These are phyloP conservation scores for Barnettozyma sp. DNA, from an alignment of 805 yeast genomes.

Conservation along the genomic window DNA sequence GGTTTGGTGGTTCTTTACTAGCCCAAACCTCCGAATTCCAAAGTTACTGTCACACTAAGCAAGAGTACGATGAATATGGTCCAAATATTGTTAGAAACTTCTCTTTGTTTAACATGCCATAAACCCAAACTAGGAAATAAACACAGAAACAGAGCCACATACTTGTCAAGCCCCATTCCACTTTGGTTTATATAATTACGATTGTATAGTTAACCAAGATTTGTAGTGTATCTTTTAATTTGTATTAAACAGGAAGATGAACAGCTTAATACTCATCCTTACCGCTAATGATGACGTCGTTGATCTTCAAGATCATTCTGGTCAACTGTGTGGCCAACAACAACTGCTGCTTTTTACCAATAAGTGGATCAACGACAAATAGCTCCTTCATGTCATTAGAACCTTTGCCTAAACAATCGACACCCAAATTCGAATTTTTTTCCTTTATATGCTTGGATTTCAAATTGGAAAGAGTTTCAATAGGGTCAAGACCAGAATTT, in stretches of 20 bases:
- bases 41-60: slow-evolving; percentile 93
- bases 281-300: slow-evolving; percentile 90
- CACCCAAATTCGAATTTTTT: slow-evolving; percentile 68
- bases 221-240: slow-evolving; percentile 1
- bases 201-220: no score
- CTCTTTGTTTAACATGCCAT: slow-evolving; percentile 87
- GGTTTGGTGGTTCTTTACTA: slow-evolving; percentile 97
- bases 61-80: slow-evolving; percentile 96
- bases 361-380: slow-evolving; percentile 93
- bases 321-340: slow-evolving; percentile 94
- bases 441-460: slow-evolving; percentile 82
- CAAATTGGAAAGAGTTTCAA: slow-evolving; percentile 77
- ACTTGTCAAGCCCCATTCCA: no score
- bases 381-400: slow-evolving; percentile 88
- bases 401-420: slow-evolving; percentile 87
- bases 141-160: no score
- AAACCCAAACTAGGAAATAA: background rate
- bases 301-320: slow-evolving; percentile 95
- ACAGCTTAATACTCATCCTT: slow-evolving; percentile 53
- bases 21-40: slow-evolving; percentile 97
- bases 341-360: slow-evolving; percentile 95
- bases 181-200: no score
- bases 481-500: slow-evolving; percentile 92
- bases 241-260: no score
- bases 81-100: slow-evolving; percentile 97